Evolutionary conservation across 805 yeast genomes (phyloP), one percentile per base, ranked within the genome.

Genomic region (Sugiyamaella floridensis): DNA sequence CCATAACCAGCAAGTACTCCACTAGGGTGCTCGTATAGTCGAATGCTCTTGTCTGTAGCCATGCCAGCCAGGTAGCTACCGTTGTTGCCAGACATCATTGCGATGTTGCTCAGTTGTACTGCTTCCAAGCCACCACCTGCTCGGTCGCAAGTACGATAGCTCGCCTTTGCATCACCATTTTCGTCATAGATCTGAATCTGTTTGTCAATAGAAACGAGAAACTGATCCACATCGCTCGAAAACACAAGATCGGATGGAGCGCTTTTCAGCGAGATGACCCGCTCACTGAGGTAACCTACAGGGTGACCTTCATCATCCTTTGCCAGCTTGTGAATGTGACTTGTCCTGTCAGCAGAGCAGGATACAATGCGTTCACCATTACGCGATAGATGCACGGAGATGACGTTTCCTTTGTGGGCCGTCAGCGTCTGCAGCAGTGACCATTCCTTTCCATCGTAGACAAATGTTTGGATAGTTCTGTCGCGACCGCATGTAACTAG

Each of bases 311-410:
- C 60, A 16, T 40, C 34, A n/a, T 40, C 44, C 2, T 22, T 29
- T 14, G 64, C 59, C 22, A 76, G 60, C 45, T 65, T 69, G 64
- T 82, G 86, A 4, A 82, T 64, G 0, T 85, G 76, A 0, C 83
- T 62, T 0, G 83, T 77, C 55, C 88, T 67, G 64, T 84, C 89
- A 0, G 82, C 72, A 0, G 89, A 82, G 45, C 83, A 76, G 1
- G 80, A 81, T 51, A 72, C 73, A 2, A 83, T 60, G 50, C 66
- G 61, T 4, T 61, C 57, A 14, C 68, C 66, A 29, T 61, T 51
- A 9, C 58, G 53, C 3, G 58, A 47, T 44, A 66, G 69, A 2
- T 64, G 52, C 1, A 80, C 59, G 29, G 72, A 71, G 9, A 74
- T 49, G 11, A 82, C 63, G 60, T 77, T 81, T 0, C 81, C 85